Evolutionary conservation across 148 eudicot species (phyloP).

Genomic region (Talinum fruticosum): DNA sequence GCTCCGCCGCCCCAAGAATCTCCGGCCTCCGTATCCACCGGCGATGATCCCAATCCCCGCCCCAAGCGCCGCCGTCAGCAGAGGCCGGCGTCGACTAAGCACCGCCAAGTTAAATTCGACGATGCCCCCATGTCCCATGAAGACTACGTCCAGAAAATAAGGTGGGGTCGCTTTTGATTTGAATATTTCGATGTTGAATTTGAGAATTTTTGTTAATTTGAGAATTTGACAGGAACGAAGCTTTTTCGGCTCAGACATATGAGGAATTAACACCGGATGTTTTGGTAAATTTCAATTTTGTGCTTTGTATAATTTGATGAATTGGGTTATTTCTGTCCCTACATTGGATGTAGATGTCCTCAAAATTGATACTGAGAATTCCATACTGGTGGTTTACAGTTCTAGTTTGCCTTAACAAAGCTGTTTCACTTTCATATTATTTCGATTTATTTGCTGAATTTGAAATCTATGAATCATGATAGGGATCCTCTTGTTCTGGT

Average conservation of each 20-base stretch:
- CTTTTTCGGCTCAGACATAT: slow-evolving; percentile 35
- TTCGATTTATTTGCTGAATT: neutral
- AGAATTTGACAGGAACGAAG: slow-evolving; percentile 55
- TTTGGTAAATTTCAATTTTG: slow-evolving; percentile 37
- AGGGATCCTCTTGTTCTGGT: slow-evolving; percentile 43
- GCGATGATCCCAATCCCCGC: neutral
- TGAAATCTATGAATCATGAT: slow-evolving; percentile 11
- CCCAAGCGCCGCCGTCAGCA: slow-evolving; percentile 46
- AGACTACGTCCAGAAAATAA: slow-evolving; percentile 54
- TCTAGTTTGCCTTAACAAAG: neutral
- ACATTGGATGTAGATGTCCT: neutral
- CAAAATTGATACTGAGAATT: neutral
- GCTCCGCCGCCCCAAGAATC: slow-evolving; percentile 31
- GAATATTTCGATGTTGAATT: neutral
- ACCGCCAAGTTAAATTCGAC: slow-evolving; percentile 18
- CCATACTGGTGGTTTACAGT: neutral
- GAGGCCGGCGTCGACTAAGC: slow-evolving; percentile 13
- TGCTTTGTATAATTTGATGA: neutral
- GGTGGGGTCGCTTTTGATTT: slow-evolving; percentile 30
- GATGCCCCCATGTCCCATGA: slow-evolving; percentile 73
- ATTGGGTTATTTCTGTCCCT: neutral
- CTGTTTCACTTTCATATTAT: neutral
- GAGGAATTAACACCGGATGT: slow-evolving; percentile 49
- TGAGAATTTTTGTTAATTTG: neutral
- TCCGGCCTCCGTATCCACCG: slow-evolving; percentile 16